A percentile compares a stretch with the other conserved stretches of the same genome.
phyloP scores from a whole-genome alignment of 805 yeast genomes.

The Lipomyces japonicus region DNA sequence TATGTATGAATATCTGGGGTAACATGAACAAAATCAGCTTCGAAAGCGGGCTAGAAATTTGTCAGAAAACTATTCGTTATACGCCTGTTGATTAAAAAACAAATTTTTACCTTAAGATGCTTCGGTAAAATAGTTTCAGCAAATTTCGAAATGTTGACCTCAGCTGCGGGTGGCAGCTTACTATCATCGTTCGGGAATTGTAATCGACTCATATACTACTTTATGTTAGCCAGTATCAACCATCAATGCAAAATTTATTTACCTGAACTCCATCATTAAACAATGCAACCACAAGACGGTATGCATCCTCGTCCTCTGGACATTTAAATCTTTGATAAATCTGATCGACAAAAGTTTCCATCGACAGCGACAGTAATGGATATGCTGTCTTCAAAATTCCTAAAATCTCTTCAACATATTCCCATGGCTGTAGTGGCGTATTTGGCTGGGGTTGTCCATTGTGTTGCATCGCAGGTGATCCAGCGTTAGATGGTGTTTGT shows the following conservation, averaged over 20 bases:
- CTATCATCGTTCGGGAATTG: slow-evolving; percentile 87
- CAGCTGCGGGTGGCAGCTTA: slow-evolving; percentile 84
- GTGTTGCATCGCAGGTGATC: slow-evolving; percentile 21
- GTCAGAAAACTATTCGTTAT: slow-evolving; percentile 60
- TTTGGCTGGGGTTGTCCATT: slow-evolving; percentile 22
- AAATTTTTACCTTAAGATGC: slow-evolving; percentile 63
- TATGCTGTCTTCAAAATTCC: slow-evolving; percentile 94
- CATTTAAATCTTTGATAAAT: slow-evolving; percentile 90
- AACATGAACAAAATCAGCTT: slow-evolving; percentile 79
- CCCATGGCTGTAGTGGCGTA: slow-evolving; percentile 68
- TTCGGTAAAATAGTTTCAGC: slow-evolving; percentile 91
- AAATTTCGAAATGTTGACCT: slow-evolving; percentile 77
- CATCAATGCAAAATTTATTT: neutral
- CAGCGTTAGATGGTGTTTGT: slow-evolving; percentile 2
- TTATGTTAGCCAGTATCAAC: neutral
- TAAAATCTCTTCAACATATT: slow-evolving; percentile 86
- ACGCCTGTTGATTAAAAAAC: too few species aligned
- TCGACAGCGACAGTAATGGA: slow-evolving; percentile 84
- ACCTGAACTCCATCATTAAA: slow-evolving; percentile 85
- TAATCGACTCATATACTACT: slow-evolving; percentile 65
- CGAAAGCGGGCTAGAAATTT: slow-evolving; percentile 79
- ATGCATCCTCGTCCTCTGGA: slow-evolving; percentile 93
- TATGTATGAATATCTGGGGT: slow-evolving; percentile 88
- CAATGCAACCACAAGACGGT: slow-evolving; percentile 85
- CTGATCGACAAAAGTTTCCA: slow-evolving; percentile 94